These are phyloP conservation scores for Trebouxia sp. DNA, from an alignment of 139 green algal species.

Conservation along the genomic window DNA sequence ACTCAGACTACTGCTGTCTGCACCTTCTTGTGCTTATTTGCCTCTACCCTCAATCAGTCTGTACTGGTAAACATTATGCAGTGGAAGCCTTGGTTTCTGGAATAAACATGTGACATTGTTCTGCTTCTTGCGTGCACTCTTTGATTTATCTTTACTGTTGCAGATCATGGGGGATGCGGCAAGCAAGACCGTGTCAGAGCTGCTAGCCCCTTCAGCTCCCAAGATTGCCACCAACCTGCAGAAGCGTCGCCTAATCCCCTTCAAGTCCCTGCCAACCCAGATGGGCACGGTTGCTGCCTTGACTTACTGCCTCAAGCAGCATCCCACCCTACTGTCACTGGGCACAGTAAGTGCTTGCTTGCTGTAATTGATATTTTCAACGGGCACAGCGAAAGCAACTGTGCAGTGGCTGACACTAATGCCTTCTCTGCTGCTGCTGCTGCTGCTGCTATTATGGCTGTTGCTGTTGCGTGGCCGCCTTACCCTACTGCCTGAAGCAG, in stretches of 20 bases:
- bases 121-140: too few species aligned
- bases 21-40: too few species aligned
- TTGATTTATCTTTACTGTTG: too few species aligned
- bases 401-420: not conserved
- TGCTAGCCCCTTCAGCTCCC: constrained; percentile 31
- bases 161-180: constrained; percentile 27
- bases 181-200: not conserved
- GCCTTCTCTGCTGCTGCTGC: not conserved
- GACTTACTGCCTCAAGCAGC: constrained; percentile 57
- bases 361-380: not conserved
- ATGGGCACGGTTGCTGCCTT: constrained; percentile 49
- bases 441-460: too few species aligned
- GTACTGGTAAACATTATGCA: too few species aligned
- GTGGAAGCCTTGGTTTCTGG: too few species aligned
- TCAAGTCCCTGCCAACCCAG: constrained; percentile 52
- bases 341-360: constrained; percentile 9
- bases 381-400: not conserved
- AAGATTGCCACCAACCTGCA: constrained; percentile 43
- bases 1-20: too few species aligned
- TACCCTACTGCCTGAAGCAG: too few species aligned
- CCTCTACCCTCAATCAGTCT: too few species aligned
- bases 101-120: too few species aligned
- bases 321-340: constrained; percentile 45
- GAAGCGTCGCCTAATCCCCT: constrained; percentile 60
- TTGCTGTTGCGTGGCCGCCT: too few species aligned